A percentile compares a stretch with the other conserved stretches of the same genome.
Conservation (phyloP, 2,329 filamentous ascomycete species). For the Coniochaeta prunicola region DNA sequence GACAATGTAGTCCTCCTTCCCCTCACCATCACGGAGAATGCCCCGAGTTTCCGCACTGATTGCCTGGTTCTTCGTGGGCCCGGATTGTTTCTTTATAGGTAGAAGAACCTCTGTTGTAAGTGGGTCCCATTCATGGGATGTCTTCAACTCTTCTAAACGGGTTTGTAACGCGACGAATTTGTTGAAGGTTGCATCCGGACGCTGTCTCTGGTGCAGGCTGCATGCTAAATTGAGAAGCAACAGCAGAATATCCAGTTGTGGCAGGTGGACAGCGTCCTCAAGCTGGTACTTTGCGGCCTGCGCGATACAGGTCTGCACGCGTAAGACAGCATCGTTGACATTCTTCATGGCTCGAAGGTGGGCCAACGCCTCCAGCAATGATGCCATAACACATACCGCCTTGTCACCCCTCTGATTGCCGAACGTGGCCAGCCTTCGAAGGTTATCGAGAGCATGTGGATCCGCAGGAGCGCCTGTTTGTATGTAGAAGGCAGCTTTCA, state of each 20-base stretch:
- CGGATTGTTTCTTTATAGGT: constrained; percentile 45
- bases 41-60: constrained; percentile 51
- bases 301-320: constrained; percentile 68
- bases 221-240: constrained; percentile 65
- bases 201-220: constrained; percentile 56
- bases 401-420: constrained; percentile 55
- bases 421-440: constrained; percentile 54
- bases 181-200: constrained; percentile 40
- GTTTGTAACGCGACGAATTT: constrained; percentile 58
- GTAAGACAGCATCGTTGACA: constrained; percentile 51
- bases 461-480: constrained; percentile 55
- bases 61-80: constrained; percentile 30
- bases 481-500: constrained; percentile 63
- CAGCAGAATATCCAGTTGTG: constrained; percentile 59
- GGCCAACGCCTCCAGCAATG: constrained; percentile 61
- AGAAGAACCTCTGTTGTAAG: constrained; percentile 43
- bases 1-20: constrained; percentile 46
- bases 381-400: constrained; percentile 58
- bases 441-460: constrained; percentile 56
- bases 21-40: constrained; percentile 42
- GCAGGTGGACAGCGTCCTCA: constrained; percentile 53
- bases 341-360: constrained; percentile 57
- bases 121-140: constrained; percentile 35
- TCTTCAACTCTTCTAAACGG: constrained; percentile 49
- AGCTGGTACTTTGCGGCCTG: constrained; percentile 65